A percentile compares a stretch with the other conserved stretches of the same genome.
phyloP scores from a whole-genome alignment of 768 basidiomycete genomes.

The Neoboletus magnificus region DNA sequence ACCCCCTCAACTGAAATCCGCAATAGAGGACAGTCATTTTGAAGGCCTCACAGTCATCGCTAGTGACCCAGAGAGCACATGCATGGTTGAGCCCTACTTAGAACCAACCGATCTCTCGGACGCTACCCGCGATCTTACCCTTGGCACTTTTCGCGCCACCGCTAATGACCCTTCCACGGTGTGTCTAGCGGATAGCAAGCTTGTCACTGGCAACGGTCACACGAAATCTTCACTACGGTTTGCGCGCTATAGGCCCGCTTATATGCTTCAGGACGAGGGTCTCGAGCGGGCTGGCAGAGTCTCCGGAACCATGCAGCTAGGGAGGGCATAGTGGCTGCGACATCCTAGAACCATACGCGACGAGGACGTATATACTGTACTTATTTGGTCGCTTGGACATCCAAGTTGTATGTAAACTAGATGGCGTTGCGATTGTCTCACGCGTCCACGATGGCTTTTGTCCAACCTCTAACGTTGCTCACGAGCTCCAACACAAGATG shows the following conservation, averaged over 20 bases:
- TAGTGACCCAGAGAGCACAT: constrained; percentile 16
- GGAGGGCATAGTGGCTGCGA: constrained; percentile 1
- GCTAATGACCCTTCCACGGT: constrained; percentile 20
- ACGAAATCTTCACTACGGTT: constrained; percentile 1
- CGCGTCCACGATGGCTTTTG: constrained; percentile 13
- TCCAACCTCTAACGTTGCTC: constrained; percentile 23
- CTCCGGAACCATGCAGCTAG: constrained; percentile 17
- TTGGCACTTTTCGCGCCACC: constrained; percentile 17
- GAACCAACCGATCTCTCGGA: not conserved
- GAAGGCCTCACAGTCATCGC: constrained; percentile 17
- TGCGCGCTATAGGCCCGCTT: constrained; percentile 67
- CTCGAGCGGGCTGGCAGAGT: constrained; percentile 73
- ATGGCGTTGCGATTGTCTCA: not conserved
- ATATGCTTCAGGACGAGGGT: constrained; percentile 70
- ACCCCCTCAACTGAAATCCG: not conserved
- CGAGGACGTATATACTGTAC: no score
- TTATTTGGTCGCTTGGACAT: not conserved
- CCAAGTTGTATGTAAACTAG: not conserved
- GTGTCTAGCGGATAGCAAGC: constrained; percentile 15
- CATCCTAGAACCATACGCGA: no score
- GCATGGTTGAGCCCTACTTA: constrained; percentile 12
- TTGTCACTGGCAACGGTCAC: not conserved
- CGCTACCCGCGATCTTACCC: not conserved
- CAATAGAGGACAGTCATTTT: not conserved
- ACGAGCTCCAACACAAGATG: constrained; percentile 38